Evolutionary conservation across 495 filamentous ascomycete species (phyloP).

Genomic region (Cladorrhinum samala): DNA sequence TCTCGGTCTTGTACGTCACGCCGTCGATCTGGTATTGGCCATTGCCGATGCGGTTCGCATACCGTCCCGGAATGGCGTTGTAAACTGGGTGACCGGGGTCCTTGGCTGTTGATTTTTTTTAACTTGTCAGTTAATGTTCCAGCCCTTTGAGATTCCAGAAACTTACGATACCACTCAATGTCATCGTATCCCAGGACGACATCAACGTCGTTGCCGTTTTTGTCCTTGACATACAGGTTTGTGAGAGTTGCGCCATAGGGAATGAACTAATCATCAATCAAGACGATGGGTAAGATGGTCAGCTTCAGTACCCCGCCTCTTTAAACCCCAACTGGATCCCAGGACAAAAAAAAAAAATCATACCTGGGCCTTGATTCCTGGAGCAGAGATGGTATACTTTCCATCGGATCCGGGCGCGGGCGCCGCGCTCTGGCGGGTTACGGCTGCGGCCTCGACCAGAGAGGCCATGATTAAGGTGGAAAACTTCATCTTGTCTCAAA

Average conservation of each 20-base stretch:
- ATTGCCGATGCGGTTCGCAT: conserved; percentile 52
- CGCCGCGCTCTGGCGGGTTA: not conserved
- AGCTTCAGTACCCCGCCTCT: not conserved
- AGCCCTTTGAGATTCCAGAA: too few species aligned
- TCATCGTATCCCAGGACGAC: conserved; percentile 50
- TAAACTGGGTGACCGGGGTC: conserved; percentile 46
- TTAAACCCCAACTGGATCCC: not conserved
- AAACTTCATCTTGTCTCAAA: conserved; percentile 10
- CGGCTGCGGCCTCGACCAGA: conserved; percentile 4
- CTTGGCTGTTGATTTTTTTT: conserved; percentile 25
- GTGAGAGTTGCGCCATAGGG: conserved; percentile 51
- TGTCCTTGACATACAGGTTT: conserved; percentile 52
- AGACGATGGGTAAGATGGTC: too few species aligned
- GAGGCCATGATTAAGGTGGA: conserved; percentile 2
- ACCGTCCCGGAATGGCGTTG: conserved; percentile 48
- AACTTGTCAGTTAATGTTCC: too few species aligned
- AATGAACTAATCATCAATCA: conserved; percentile 49
- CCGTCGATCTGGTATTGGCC: conserved; percentile 47
- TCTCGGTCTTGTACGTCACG: conserved; percentile 41
- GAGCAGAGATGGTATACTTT: conserved; percentile 43
- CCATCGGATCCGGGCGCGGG: conserved; percentile 31
- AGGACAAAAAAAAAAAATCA: conserved; percentile 1
- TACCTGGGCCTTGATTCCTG: conserved; percentile 48
- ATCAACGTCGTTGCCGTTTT: conserved; percentile 47
- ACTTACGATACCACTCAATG: conserved; percentile 39